Base-by-base conservation (phyloP, 2,329 filamentous ascomycete genomes). In the Rutstroemia sp. region DNA sequence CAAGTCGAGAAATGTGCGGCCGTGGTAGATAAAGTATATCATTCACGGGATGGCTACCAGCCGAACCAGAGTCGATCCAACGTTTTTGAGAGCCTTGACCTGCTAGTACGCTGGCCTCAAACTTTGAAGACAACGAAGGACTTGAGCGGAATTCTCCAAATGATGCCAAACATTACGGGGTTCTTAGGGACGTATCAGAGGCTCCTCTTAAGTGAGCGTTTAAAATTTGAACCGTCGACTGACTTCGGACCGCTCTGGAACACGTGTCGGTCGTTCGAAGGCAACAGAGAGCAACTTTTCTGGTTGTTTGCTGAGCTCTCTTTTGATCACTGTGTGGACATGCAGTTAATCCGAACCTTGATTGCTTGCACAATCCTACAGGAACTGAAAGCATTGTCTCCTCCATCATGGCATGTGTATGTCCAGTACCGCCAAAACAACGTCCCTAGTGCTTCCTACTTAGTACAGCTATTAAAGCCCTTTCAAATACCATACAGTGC, bases 291-390 rank as follows among this genome's bases (percentile, higher is more conserved):
- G 51, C 60, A 51, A 2, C 60, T 80, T 16, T 76, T 77, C 67
- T 80, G 80, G 52, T 57, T 76, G 0, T 68, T 80, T 9, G 72
- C 70, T 1, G 61, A 72, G 0, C 63, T 82, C n/a, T 70, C 73
- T 0, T 82, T 76, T 57, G 63, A 68, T 0, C 25, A 64, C 0
- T 60, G 68, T 27, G 65, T 67, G 1, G 65, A 77, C n/a, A 72
- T 77, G 63, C 61, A 65, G 0, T 46, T 76, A 0, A 47, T 82
- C 1, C 69, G 72, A 44, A 67, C 73, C 0, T 61, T 84, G 1
- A 67, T 75, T 5, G 73, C 77, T 0, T 81, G 76, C 61, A 69
- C 70, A 0, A 61, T 76, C 0, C 62, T 76, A 16, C 60, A 70
- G 0, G 69, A 72, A 0, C 60, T 82, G 1, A 74, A 71, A 51